These are phyloP conservation scores for Candida bentonensis DNA, from an alignment of 805 yeast genomes.

Conservation along the genomic window DNA sequence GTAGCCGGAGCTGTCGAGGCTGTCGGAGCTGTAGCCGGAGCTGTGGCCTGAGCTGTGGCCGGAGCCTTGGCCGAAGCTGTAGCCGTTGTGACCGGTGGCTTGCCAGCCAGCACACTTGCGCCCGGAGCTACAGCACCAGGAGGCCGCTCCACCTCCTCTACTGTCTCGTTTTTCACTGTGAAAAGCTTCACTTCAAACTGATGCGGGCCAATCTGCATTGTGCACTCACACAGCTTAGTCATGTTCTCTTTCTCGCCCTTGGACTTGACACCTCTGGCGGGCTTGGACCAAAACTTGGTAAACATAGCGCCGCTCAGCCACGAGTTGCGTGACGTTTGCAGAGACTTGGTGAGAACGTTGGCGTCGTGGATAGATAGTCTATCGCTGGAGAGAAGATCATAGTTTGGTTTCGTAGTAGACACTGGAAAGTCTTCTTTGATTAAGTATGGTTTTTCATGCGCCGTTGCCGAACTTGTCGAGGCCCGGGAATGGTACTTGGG, in stretches of 20 bases:
- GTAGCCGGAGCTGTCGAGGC: too few species aligned
- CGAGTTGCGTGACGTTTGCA: slow-evolving; percentile 57
- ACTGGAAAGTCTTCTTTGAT: slow-evolving; percentile 55
- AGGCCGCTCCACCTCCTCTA: slow-evolving; percentile 14
- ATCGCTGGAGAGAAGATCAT: background rate
- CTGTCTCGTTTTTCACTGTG: slow-evolving; percentile 65
- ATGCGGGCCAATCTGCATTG: slow-evolving; percentile 71
- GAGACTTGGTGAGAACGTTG: slow-evolving; percentile 31
- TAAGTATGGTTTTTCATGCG: too few species aligned
- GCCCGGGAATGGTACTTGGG: too few species aligned
- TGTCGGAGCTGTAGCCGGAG: too few species aligned
- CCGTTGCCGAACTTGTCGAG: too few species aligned
- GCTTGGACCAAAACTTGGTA: slow-evolving; percentile 67
- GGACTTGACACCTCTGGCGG: slow-evolving; percentile 39
- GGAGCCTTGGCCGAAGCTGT: too few species aligned
- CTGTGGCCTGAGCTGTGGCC: too few species aligned
- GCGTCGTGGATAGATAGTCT: slow-evolving; percentile 40
- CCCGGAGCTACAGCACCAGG: slow-evolving; percentile 8
- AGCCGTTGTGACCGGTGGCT: too few species aligned
- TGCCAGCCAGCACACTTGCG: too few species aligned
- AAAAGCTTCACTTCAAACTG: slow-evolving; percentile 61
- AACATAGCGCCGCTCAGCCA: slow-evolving; percentile 60
- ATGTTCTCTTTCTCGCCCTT: slow-evolving; percentile 40
- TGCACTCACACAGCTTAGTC: slow-evolving; percentile 76
- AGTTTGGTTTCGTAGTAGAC: slow-evolving; percentile 47